Evolutionary conservation across 2,329 filamentous ascomycete genomes (phyloP).

Genomic region (Cladophialophora immunda): DNA sequence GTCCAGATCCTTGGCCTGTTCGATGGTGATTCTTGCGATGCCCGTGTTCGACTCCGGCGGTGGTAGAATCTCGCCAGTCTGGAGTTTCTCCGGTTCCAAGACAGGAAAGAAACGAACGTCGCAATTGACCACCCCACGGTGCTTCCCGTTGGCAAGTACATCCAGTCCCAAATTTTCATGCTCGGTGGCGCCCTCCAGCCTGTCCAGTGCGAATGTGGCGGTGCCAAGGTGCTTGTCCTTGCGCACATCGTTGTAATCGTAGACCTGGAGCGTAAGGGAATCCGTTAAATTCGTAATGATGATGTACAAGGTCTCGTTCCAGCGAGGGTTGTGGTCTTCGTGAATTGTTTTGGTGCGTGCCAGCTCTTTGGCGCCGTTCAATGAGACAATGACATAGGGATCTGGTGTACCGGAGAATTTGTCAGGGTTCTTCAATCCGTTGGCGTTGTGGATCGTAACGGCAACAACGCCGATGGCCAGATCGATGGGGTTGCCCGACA

Average conservation of each 20-base stretch:
- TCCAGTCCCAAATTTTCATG: conserved; percentile 88
- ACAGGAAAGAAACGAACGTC: conserved; percentile 97
- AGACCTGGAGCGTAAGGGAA: conserved; percentile 82
- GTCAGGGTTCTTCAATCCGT: conserved; percentile 93
- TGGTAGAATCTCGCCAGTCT: conserved; percentile 80
- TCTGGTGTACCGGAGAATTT: conserved; percentile 92
- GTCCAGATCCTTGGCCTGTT: conserved; percentile 96
- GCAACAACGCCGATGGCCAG: conserved; percentile 95
- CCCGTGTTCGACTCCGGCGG: conserved; percentile 91
- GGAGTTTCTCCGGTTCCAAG: conserved; percentile 73
- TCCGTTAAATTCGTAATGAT: conserved; percentile 93
- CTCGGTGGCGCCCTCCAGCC: conserved; percentile 77
- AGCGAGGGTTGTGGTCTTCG: conserved; percentile 85
- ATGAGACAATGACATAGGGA: conserved; percentile 83
- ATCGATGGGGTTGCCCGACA: conserved; percentile 91
- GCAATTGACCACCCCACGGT: conserved; percentile 78
- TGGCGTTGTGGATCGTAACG: conserved; percentile 87
- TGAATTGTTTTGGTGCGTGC: conserved; percentile 88
- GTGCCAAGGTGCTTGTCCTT: conserved; percentile 95
- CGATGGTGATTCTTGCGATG: conserved; percentile 90
- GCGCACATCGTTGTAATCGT: conserved; percentile 92
- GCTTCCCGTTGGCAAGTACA: conserved; percentile 82
- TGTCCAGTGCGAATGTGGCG: conserved; percentile 84
- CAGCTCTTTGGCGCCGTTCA: conserved; percentile 83
- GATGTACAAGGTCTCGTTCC: conserved; percentile 97